Percentiles rank a stretch among this genome's conserved stretches.
phyloP scores from a whole-genome alignment of 371 early-diverging fungal species.

The Chytridiales sp. region DNA sequence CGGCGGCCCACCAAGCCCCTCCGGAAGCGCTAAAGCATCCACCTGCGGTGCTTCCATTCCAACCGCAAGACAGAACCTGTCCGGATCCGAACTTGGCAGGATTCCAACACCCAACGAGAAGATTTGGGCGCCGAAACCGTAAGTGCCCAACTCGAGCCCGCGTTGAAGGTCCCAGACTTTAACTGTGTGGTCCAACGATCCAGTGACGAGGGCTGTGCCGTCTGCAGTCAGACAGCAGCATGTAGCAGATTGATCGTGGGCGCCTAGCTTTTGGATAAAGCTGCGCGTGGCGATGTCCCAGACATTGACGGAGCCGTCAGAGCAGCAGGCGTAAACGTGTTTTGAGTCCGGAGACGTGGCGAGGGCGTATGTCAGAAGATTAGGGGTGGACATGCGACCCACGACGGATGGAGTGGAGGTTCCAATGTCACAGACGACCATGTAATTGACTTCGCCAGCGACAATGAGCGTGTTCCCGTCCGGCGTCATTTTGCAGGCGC shows the following conservation, averaged over 20 bases:
- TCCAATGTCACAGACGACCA: conserved; percentile 27
- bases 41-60: too few relatives aligned
- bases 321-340: conserved; percentile 12
- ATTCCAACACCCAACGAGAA: too few relatives aligned
- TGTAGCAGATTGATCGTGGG: conserved; percentile 18
- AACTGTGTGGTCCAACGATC: conserved; percentile 24
- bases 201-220: conserved; percentile 19
- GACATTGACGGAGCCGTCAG: conserved; percentile 20
- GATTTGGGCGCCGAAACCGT: too few relatives aligned
- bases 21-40: too few relatives aligned
- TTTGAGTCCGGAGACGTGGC: conserved; percentile 18
- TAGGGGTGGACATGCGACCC: conserved; percentile 17
- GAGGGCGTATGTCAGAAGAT: conserved; percentile 22
- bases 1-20: too few relatives aligned
- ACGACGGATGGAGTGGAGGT: conserved; percentile 40
- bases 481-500: conserved; percentile 22
- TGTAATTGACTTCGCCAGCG: conserved; percentile 30
- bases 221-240: conserved; percentile 22
- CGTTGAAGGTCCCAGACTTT: conserved; percentile 27
- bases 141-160: conserved; percentile 10
- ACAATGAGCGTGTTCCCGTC: conserved; percentile 32
- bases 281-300: conserved; percentile 18
- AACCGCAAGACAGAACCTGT: too few relatives aligned
- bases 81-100: too few relatives aligned
- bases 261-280: conserved; percentile 8